Percentiles rank a stretch among this genome's conserved stretches.
Conservation (phyloP, 352 stramenopile genomes). For the Pythium biforme region DNA sequence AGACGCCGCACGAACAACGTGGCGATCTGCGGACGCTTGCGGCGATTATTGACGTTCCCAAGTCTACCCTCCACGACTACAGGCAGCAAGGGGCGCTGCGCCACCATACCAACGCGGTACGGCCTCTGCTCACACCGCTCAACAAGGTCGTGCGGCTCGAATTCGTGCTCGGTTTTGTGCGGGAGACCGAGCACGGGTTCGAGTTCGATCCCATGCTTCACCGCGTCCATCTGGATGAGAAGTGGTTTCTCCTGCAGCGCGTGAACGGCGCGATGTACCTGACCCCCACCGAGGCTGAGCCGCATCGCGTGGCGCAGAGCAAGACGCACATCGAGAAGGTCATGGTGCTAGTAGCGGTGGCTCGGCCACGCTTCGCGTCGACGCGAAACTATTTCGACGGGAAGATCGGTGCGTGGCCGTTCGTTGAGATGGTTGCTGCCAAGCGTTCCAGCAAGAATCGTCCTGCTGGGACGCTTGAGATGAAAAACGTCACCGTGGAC, state of each 20-base stretch:
- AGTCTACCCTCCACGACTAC: neutral
- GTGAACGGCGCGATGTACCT: neutral
- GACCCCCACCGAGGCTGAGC: neutral
- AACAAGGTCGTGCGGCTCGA: neutral
- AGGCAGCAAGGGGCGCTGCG: neutral
- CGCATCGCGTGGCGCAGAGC: neutral
- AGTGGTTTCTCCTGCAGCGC: slow-evolving; percentile 1
- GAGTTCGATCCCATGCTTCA: neutral
- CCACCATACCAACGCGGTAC: neutral
- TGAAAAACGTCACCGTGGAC: slow-evolving; percentile 26
- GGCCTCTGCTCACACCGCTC: neutral
- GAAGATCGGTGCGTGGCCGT: slow-evolving; percentile 22
- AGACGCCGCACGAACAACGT: neutral
- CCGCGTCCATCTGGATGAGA: slow-evolving; percentile 1
- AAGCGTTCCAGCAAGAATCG: slow-evolving; percentile 25
- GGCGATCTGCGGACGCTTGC: too few species aligned
- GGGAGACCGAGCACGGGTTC: neutral
- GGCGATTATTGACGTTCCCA: too few species aligned
- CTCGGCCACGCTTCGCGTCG: slow-evolving; percentile 8
- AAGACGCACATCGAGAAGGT: slow-evolving; percentile 14
- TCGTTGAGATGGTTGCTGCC: slow-evolving; percentile 22
- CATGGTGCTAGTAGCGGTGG: slow-evolving; percentile 22
- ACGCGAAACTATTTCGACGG: slow-evolving; percentile 10
- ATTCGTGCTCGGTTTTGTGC: slow-evolving; percentile 1
- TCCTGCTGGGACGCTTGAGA: slow-evolving; percentile 18